A percentile compares a stretch with the other conserved stretches of the same genome.
These are phyloP conservation scores for Peniophora sp. DNA, from an alignment of 1,284 basidiomycete species.

Conservation along the genomic window DNA sequence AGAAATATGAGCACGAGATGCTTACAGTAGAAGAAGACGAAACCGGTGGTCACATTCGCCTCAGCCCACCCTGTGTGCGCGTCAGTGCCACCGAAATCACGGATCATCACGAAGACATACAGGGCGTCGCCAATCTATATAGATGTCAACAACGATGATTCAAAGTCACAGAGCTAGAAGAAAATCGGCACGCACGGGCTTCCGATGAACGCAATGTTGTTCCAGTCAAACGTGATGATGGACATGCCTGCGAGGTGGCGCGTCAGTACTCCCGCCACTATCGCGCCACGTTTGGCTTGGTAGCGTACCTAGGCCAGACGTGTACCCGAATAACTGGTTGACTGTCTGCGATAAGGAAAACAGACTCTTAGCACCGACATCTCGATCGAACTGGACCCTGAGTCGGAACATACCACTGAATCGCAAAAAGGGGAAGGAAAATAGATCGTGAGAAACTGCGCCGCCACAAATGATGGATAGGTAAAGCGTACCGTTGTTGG, in stretches of 20 bases:
- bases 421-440: background rate
- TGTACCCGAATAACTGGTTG: conserved; percentile 77
- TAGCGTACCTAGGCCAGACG: conserved; percentile 42
- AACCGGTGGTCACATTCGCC: conserved; percentile 77
- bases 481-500: conserved; percentile 41
- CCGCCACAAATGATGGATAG: too few relatives aligned
- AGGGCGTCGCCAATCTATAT: conserved; percentile 21
- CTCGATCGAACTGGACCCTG: background rate
- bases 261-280: too few relatives aligned
- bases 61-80: conserved; percentile 51
- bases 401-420: conserved; percentile 5
- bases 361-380: background rate
- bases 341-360: conserved; percentile 25
- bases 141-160: background rate
- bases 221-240: conserved; percentile 68
- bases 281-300: background rate
- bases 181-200: conserved; percentile 31
- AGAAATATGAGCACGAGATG: background rate
- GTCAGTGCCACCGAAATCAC: background rate
- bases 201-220: conserved; percentile 57
- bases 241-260: conserved; percentile 58
- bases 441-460: background rate
- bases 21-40: conserved; percentile 65
- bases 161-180: background rate
- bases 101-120: conserved; percentile 12